Percentiles rank a stretch among this genome's conserved stretches.
Evolutionary conservation across 192 early-diverging fungal genomes (phyloP).

Genomic region (Coemansia sp.): DNA sequence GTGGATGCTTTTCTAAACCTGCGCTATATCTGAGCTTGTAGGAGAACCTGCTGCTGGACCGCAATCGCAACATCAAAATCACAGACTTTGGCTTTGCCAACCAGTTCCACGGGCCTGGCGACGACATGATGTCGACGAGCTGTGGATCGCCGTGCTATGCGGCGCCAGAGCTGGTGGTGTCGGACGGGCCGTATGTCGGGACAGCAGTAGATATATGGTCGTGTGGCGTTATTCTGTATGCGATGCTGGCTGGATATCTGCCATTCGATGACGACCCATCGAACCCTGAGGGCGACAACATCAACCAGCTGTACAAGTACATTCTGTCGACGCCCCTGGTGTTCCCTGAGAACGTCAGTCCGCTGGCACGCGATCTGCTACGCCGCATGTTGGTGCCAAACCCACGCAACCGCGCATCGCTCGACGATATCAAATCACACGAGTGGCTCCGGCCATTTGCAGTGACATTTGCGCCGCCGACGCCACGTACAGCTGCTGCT

Average conservation of each 20-base stretch:
- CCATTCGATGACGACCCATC: conserved; percentile 90
- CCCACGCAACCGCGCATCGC: conserved; percentile 70
- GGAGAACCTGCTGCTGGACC: conserved; percentile 95
- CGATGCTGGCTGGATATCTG: conserved; percentile 86
- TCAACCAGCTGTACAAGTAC: conserved; percentile 80
- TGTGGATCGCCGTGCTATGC: conserved; percentile 99
- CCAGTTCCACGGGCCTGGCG: conserved; percentile 69
- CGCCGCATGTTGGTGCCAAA: conserved; percentile 90
- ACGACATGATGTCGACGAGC: conserved; percentile 86
- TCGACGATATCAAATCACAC: conserved; percentile 77
- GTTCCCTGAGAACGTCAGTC: conserved; percentile 85
- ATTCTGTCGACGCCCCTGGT: conserved; percentile 77
- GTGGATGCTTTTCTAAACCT: not conserved
- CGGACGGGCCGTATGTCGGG: conserved; percentile 93
- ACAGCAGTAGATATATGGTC: conserved; percentile 98
- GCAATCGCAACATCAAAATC: conserved; percentile 89
- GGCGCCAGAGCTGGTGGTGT: conserved; percentile 97
- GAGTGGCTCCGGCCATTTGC: conserved; percentile 61
- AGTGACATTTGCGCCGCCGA: conserved; percentile 49
- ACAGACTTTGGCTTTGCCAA: conserved; percentile 99
- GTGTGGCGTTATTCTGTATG: conserved; percentile 96
- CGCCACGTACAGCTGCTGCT: conserved; percentile 25
- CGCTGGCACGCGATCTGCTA: conserved; percentile 76
- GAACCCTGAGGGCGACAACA: conserved; percentile 89
- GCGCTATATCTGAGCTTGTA: conserved; percentile 16